A percentile compares a stretch with the other conserved stretches of the same genome.
These are phyloP conservation scores for Penstemon eatonii DNA, from an alignment of 257 asterid genomes.

Conservation along the genomic window DNA sequence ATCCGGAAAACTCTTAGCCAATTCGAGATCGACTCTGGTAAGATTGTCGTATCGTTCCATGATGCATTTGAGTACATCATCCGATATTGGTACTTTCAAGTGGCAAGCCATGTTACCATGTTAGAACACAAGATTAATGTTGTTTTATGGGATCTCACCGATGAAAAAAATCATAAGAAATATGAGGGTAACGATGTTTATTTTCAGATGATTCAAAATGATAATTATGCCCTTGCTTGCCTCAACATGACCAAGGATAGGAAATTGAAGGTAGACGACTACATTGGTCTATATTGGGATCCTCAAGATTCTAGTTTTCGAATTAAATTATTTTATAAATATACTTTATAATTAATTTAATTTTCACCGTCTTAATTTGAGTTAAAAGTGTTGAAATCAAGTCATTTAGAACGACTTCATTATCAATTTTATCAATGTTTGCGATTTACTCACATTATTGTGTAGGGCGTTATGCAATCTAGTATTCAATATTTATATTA, in stretches of 20 bases:
- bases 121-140: slow-evolving; percentile 38
- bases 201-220: slow-evolving; percentile 39
- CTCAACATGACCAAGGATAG: slow-evolving; percentile 42
- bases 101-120: slow-evolving; percentile 38
- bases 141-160: slow-evolving; percentile 54
- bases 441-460: background rate
- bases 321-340: slow-evolving; percentile 30
- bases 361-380: background rate
- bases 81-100: slow-evolving; percentile 46
- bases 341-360: no score
- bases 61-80: slow-evolving; percentile 50
- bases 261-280: slow-evolving; percentile 38
- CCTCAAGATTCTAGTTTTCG: slow-evolving; percentile 9
- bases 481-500: background rate
- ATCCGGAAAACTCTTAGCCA: slow-evolving; percentile 3
- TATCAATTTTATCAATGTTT: background rate
- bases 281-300: slow-evolving; percentile 53
- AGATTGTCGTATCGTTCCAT: slow-evolving; percentile 31
- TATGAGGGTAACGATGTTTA: slow-evolving; percentile 28
- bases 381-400: background rate
- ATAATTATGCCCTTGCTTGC: slow-evolving; percentile 38
- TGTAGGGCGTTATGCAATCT: no score
- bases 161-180: slow-evolving; percentile 32
- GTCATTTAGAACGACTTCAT: background rate
- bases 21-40: slow-evolving; percentile 12